These are phyloP conservation scores for Teratosphaeria epicoccoides DNA, from an alignment of 2,329 filamentous ascomycete genomes.

Conservation along the genomic window DNA sequence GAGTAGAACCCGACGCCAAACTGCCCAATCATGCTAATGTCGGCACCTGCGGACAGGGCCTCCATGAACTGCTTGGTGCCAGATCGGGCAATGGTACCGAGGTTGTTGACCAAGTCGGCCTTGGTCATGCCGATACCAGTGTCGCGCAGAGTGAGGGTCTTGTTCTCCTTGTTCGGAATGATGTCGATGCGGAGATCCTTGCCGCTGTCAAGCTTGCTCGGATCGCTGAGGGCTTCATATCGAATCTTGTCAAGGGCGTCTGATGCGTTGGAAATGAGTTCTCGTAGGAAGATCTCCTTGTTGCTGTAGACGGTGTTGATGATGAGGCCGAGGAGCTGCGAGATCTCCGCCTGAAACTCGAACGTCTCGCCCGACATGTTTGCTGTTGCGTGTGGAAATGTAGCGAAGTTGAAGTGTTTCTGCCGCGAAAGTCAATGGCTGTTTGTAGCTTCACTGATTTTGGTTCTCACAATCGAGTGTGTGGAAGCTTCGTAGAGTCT, in stretches of 20 bases:
- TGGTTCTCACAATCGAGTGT: not conserved
- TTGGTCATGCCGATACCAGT: conserved; percentile 99
- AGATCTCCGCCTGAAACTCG: conserved; percentile 99
- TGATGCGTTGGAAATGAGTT: conserved; percentile 95
- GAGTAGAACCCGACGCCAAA: conserved; percentile 99
- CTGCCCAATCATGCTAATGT: conserved; percentile 99
- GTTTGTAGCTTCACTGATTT: not conserved
- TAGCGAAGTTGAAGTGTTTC: not conserved
- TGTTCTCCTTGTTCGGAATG: conserved; percentile 92
- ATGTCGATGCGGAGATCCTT: conserved; percentile 99
- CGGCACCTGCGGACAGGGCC: conserved; percentile 92
- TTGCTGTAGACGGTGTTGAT: conserved; percentile 99
- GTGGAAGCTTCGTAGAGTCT: not conserved
- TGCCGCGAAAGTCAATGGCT: not conserved
- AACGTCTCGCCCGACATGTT: conserved; percentile 88
- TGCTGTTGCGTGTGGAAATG: conserved; percentile 15
- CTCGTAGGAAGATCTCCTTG: conserved; percentile 99
- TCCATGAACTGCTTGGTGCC: conserved; percentile 99
- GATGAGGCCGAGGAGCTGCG: conserved; percentile 98
- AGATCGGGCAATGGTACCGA: conserved; percentile 97
- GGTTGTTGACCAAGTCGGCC: conserved; percentile 99
- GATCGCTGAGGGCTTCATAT: conserved; percentile 95
- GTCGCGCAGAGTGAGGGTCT: conserved; percentile 95
- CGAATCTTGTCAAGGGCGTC: conserved; percentile 99
- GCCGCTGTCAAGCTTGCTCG: conserved; percentile 89